Percentiles rank a stretch among this genome's conserved stretches.
phyloP scores from a whole-genome alignment of 1,284 basidiomycete genomes.

The Ceraceosorus guamensis region DNA sequence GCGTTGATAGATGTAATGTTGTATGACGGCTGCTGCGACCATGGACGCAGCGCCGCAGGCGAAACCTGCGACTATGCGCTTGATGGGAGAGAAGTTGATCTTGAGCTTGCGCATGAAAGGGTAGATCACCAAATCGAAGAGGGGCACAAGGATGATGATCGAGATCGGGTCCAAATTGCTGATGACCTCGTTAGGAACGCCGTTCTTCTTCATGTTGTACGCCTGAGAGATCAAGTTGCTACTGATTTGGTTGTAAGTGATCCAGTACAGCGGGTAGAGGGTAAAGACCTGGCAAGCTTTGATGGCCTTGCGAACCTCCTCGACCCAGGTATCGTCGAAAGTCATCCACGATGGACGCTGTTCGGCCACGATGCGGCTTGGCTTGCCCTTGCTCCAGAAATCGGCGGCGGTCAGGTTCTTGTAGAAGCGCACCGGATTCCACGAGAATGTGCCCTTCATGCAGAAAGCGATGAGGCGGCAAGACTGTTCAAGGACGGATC shows the following conservation, averaged over 20 bases:
- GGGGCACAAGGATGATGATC: slow-evolving; percentile 50
- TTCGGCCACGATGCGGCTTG: slow-evolving; percentile 51
- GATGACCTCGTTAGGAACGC: slow-evolving; percentile 68
- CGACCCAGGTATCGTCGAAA: slow-evolving; percentile 59
- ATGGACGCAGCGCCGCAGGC: slow-evolving; percentile 53
- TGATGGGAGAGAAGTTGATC: slow-evolving; percentile 57
- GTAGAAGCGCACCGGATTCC: slow-evolving; percentile 42
- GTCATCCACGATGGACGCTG: slow-evolving; percentile 50
- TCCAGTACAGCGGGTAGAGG: slow-evolving; percentile 58
- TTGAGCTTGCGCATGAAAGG: slow-evolving; percentile 62
- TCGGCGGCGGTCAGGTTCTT: slow-evolving; percentile 53
- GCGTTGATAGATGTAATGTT: slow-evolving; percentile 52
- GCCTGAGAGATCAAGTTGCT: slow-evolving; percentile 63
- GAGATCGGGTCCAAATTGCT: slow-evolving; percentile 60
- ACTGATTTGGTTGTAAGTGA: slow-evolving; percentile 52
- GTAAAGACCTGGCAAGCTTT: slow-evolving; percentile 77
- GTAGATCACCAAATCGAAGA: slow-evolving; percentile 58
- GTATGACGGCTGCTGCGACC: slow-evolving; percentile 60
- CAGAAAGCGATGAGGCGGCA: slow-evolving; percentile 43
- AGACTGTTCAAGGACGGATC: slow-evolving; percentile 66
- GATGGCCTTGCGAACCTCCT: slow-evolving; percentile 71
- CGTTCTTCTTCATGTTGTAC: slow-evolving; percentile 56
- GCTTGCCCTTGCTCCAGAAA: slow-evolving; percentile 75
- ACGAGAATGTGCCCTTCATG: slow-evolving; percentile 45
- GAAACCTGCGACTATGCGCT: slow-evolving; percentile 69